Conservation (phyloP, 345 rosid genomes). For the Euphorbia tirucalli region DNA sequence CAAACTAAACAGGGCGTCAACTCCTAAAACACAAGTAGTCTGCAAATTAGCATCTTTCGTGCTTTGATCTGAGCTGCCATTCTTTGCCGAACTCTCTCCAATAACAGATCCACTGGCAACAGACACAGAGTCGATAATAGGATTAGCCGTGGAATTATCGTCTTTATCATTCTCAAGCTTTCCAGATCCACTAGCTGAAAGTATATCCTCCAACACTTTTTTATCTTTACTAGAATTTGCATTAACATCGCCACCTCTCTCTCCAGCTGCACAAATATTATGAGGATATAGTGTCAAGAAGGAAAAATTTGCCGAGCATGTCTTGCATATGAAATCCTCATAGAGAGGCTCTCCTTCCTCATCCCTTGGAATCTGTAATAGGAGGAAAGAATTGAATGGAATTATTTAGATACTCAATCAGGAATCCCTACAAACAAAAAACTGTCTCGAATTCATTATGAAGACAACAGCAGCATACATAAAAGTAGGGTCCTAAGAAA, state of each 20-base stretch:
- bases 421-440: too few species aligned
- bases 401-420: too few species aligned
- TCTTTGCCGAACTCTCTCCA: conserved; percentile 52
- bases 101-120: conserved; percentile 24
- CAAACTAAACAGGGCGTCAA: conserved; percentile 16
- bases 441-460: neutral
- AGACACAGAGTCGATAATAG: conserved; percentile 22
- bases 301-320: conserved; percentile 63
- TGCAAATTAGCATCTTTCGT: conserved; percentile 17
- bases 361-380: conserved; percentile 68
- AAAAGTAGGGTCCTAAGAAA: neutral
- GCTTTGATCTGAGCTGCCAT: conserved; percentile 21
- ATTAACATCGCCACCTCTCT: conserved; percentile 21
- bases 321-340: conserved; percentile 84
- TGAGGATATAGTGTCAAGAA: conserved; percentile 65
- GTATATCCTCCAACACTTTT: conserved; percentile 38
- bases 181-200: conserved; percentile 34
- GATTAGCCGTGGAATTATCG: conserved; percentile 14
- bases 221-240: conserved; percentile 47
- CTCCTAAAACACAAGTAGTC: conserved; percentile 44
- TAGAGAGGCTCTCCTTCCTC: conserved; percentile 86
- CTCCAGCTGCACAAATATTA: conserved; percentile 51
- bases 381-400: neutral
- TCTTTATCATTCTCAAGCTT: conserved; percentile 40
- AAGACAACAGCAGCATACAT: neutral